These are phyloP conservation scores for Barnettozyma vustinii DNA, from an alignment of 805 yeast species.

Conservation along the genomic window DNA sequence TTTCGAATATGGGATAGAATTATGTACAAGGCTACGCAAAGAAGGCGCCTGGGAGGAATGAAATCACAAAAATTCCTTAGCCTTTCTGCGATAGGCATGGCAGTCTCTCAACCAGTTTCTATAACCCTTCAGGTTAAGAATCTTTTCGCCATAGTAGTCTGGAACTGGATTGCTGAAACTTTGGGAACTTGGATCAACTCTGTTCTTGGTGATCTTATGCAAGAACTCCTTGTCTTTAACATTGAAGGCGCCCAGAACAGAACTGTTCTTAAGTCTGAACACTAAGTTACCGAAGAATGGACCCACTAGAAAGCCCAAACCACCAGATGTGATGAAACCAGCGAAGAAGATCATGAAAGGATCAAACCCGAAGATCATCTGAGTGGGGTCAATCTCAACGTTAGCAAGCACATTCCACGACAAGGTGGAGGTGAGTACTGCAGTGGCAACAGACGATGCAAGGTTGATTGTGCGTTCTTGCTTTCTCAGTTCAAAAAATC, in stretches of 20 bases:
- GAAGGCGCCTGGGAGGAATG: neutral
- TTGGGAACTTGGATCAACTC: constrained; percentile 92
- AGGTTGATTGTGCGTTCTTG: constrained; percentile 67
- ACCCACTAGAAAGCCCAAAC: constrained; percentile 75
- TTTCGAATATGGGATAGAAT: neutral
- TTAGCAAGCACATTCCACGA: constrained; percentile 78
- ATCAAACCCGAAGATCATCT: constrained; percentile 81
- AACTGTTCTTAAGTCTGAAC: constrained; percentile 51
- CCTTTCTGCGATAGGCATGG: constrained; percentile 80
- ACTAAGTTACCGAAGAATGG: constrained; percentile 72
- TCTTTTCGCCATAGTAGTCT: constrained; percentile 97
- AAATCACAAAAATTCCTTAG: constrained; percentile 58
- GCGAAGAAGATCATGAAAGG: constrained; percentile 78
- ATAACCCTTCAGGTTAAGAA: constrained; percentile 78
- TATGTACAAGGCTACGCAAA: neutral
- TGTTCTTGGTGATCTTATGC: constrained; percentile 63
- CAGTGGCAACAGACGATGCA: constrained; percentile 62
- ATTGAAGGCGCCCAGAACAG: constrained; percentile 41
- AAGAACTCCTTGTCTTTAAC: constrained; percentile 70
- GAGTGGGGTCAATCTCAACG: constrained; percentile 82
- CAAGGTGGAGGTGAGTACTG: constrained; percentile 54
- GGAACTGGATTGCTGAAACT: constrained; percentile 92
- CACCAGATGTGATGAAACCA: constrained; percentile 66
- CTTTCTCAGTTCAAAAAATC: constrained; percentile 71
- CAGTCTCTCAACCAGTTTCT: constrained; percentile 96